These are phyloP conservation scores for Macrophomina pseudophaseolina DNA, from an alignment of 2,329 filamentous ascomycete species.

Conservation along the genomic window DNA sequence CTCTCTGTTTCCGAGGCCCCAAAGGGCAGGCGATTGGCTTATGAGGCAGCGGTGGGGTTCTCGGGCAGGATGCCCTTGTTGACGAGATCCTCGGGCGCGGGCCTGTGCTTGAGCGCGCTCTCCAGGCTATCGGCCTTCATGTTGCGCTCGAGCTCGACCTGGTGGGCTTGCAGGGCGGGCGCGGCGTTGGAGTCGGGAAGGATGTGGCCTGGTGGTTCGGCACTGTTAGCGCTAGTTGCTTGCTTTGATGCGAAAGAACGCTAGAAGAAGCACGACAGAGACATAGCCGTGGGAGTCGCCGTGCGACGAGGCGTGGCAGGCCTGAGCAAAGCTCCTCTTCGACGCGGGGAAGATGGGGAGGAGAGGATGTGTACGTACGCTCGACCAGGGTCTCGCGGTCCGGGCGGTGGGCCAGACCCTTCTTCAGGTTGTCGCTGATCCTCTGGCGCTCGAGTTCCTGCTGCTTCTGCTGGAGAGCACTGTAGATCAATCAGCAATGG, in stretches of 20 bases:
- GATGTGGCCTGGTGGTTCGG: conserved; percentile 71
- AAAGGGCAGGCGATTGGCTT: neutral
- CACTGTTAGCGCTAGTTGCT: conserved; percentile 6
- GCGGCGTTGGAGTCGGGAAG: conserved; percentile 79
- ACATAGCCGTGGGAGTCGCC: neutral
- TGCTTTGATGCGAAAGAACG: neutral
- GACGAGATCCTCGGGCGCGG: conserved; percentile 75
- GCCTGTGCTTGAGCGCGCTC: conserved; percentile 81
- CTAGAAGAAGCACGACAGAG: neutral
- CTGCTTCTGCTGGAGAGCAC: conserved; percentile 65
- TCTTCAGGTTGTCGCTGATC: conserved; percentile 67
- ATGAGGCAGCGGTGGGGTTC: conserved; percentile 10
- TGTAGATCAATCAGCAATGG: conserved; percentile 35
- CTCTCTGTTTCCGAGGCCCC: neutral
- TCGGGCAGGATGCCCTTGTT: conserved; percentile 76
- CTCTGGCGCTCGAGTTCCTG: conserved; percentile 69
- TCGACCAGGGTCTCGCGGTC: conserved; percentile 79
- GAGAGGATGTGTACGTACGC: conserved; percentile 58
- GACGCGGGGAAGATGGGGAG: conserved; percentile 13
- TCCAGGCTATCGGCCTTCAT: conserved; percentile 88
- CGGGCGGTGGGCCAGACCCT: conserved; percentile 66
- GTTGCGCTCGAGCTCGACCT: conserved; percentile 83
- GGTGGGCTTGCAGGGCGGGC: conserved; percentile 77
- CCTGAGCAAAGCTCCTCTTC: neutral
- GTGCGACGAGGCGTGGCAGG: neutral